Evolutionary conservation across 176 grass and related monocot species (phyloP), one percentile per base, ranked within the genome.

Genomic region (Miscanthus lutarioriparius): DNA sequence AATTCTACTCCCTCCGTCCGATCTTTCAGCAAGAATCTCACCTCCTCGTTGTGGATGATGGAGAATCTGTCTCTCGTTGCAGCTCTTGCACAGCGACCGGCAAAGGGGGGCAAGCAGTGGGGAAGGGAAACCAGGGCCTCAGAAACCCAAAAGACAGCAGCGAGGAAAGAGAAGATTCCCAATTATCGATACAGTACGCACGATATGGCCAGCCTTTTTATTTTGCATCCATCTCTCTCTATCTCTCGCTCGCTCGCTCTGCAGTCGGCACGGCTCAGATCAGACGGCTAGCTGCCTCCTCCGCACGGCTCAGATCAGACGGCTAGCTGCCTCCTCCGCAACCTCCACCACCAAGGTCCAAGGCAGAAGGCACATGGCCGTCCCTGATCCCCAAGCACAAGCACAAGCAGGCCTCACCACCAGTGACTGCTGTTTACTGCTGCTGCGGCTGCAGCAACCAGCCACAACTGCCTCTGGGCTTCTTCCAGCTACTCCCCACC

Each of bases 1-100:
- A 28, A 14, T 37, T 82, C n/a, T 39, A 38, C 22, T 23, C 71
- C 47, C 20, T 37, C 58, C 67, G 8, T 85, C 26, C 58, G 67
- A 43, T 75, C 59, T 45, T 83, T 87, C 45, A 76, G 14, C 68
- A 76, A 84, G 89, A 91, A 75, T 80, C 80, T 80, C 43, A 76
- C 69, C 77, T 77, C 64, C 73, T 73, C 70, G 75, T 84, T 27
- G 26, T 74, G 71, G 71, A 48, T 40, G 47, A 64, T 70, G 13
- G 51, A 80, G 84, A 90, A 84, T 87, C 49, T 87, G 47, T 84
- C 30, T 70, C 76, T 74, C n/a, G 44, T 25, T 70, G 80, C 22
- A 75, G 62, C 62, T 83, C 64, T 35, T 43, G 20, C 67, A 63
- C 68, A 41, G 38, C 40, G 27, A 53, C 80, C 26, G 61, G 67